A percentile compares a stretch with the other conserved stretches of the same genome.
phyloP scores from a whole-genome alignment of 164 flowering plant genomes.

The Litsea cubeba region DNA sequence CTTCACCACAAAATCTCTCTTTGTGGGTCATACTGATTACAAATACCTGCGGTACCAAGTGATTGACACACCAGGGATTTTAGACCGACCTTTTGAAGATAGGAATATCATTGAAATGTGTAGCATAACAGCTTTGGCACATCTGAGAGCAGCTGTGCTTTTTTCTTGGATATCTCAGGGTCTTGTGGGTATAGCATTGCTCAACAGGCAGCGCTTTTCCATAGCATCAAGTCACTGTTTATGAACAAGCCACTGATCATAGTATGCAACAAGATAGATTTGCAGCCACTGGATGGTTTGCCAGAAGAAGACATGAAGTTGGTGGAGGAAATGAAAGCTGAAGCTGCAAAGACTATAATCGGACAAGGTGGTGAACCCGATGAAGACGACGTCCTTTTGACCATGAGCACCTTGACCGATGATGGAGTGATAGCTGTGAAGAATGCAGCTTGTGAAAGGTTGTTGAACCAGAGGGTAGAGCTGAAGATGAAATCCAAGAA shows the following conservation, averaged over 20 bases:
- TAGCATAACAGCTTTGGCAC: conserved; percentile 89
- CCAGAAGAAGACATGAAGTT: conserved; percentile 75
- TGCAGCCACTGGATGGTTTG: conserved; percentile 73
- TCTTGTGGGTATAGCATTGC: conserved; percentile 88
- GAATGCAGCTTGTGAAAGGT: conserved; percentile 84
- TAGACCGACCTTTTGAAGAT: conserved; percentile 91
- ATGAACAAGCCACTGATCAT: conserved; percentile 80
- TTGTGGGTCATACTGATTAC: conserved; percentile 92
- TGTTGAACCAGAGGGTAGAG: conserved; percentile 80
- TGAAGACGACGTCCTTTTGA: conserved; percentile 55
- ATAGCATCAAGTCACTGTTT: conserved; percentile 85
- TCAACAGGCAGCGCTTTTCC: conserved; percentile 86
- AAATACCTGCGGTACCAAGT: conserved; percentile 85
- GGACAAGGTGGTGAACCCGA: conserved; percentile 62
- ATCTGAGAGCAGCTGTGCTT: conserved; percentile 80
- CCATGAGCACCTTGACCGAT: conserved; percentile 87
- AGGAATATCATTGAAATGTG: conserved; percentile 97
- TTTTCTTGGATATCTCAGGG: conserved; percentile 84
- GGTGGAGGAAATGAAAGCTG: conserved; percentile 76
- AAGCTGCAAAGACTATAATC: conserved; percentile 71
- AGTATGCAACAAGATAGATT: conserved; percentile 89
- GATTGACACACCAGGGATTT: conserved; percentile 90
- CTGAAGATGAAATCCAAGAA: conserved; percentile 85
- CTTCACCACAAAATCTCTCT: conserved; percentile 86
- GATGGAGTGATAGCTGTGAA: conserved; percentile 80